Evolutionary conservation across 2,329 filamentous ascomycete species (phyloP), one percentile per base, ranked within the genome.

Genomic region (Penicillium sp.): DNA sequence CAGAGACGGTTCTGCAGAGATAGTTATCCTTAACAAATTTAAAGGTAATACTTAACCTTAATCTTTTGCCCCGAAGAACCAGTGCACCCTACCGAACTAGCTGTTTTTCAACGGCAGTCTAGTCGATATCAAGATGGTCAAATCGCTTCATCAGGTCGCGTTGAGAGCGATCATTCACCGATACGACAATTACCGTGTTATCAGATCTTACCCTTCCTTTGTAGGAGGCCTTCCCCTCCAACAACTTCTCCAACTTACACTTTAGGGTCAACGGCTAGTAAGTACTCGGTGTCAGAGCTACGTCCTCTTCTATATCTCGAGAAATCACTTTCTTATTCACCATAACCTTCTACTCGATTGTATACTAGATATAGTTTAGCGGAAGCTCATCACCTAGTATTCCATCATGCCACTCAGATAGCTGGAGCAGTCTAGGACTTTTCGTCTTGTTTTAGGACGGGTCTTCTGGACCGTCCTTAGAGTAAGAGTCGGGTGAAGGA

Each of bases 51-150:
- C 36, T 52, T 24, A 58, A 35, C 41, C 46, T 60, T 6, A 58
- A 46, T 46, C 44, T 39, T 35, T 60, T 60, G 13, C 55, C 37
- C 10, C 5, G 9, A n/a, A 49, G n/a, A 59, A 50, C 10, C 41
- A 22, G 47, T 39, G 40, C 1, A 33, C 49, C 60, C 60, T 47
- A 59, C 7, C 47, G 49, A 16, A 41, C 40, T 13, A 54, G 50
- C 53, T 61, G 44, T n/a, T 56, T 56, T 44, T 59, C 53, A 16
- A 59, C 40, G 36, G 53, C 13, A 9, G 53, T 19, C 59, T 33
- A 59, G 46, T n/a, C 24, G 19, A 61, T 59, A 18, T 59, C 24
- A 19, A 56, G 56, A 13, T 56, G 18, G 18, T 61, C 35, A 46
- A 53, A 57, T 18, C 33, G 35, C 19, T 58, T 56, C 16, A 37